Evolutionary conservation across 768 basidiomycete species (phyloP).

Genomic region (Suillus fuscotomentosus): DNA sequence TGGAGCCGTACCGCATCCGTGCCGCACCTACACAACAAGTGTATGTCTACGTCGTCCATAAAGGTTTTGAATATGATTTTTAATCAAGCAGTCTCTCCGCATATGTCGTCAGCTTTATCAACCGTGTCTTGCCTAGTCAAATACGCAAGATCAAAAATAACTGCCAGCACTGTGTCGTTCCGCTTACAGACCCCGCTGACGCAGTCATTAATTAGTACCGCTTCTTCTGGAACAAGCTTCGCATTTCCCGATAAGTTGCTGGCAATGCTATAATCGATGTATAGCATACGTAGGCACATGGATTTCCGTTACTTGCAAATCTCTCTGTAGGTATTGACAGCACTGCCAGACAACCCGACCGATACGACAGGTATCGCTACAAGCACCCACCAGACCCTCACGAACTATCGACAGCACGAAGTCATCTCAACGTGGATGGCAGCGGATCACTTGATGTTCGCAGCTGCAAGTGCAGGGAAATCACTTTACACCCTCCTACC

Average conservation of each 20-base stretch:
- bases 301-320: not conserved
- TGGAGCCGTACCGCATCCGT: too few relatives aligned
- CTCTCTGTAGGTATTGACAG: constrained; percentile 9
- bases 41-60: too few relatives aligned
- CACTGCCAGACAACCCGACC: constrained; percentile 7
- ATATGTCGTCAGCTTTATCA: constrained; percentile 23
- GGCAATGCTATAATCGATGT: constrained; percentile 24
- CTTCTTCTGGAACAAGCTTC: constrained; percentile 14
- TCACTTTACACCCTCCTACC: constrained; percentile 7
- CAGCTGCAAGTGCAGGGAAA: constrained; percentile 14
- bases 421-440: constrained; percentile 19
- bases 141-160: constrained; percentile 27
- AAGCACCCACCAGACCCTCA: constrained; percentile 15
- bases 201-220: constrained; percentile 16
- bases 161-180: constrained; percentile 1
- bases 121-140: constrained; percentile 8
- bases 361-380: constrained; percentile 19
- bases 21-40: too few relatives aligned
- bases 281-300: constrained; percentile 1
- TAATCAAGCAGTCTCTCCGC: constrained; percentile 21
- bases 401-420: constrained; percentile 13
- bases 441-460: constrained; percentile 19
- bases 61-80: too few relatives aligned
- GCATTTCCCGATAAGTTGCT: constrained; percentile 13
- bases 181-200: not conserved